Evolutionary conservation across 306 rosid genomes (phyloP).

Genomic region (Vigna unguiculata): DNA sequence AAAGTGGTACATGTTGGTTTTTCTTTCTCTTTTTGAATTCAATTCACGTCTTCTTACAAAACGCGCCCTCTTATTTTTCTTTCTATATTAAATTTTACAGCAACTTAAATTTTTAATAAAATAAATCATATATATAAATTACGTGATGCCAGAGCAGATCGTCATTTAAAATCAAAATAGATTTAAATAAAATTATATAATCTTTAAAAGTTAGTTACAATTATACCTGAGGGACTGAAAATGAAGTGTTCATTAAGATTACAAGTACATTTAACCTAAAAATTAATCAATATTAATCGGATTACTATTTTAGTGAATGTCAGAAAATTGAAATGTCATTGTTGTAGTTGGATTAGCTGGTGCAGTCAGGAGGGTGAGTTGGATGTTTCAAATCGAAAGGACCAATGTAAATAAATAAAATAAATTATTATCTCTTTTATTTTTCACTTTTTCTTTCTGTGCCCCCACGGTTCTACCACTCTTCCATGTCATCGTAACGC

Average conservation of each 20-base stretch:
- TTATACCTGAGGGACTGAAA: background rate
- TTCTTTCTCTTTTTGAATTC: background rate
- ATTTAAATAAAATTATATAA: too few relatives aligned
- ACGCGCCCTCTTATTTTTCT: too few relatives aligned
- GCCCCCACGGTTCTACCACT: conserved; percentile 8
- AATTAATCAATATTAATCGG: background rate
- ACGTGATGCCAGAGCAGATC: too few relatives aligned
- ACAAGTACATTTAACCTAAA: too few relatives aligned
- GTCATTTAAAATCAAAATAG: too few relatives aligned
- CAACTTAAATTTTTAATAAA: too few relatives aligned
- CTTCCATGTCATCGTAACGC: background rate
- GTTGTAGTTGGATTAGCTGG: conserved; percentile 40
- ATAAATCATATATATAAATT: too few relatives aligned
- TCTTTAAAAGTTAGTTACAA: background rate
- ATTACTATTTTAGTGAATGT: background rate
- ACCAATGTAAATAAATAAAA: background rate
- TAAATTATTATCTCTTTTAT: conserved; percentile 23
- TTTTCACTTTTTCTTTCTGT: background rate
- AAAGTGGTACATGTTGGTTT: background rate
- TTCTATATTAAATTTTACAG: too few relatives aligned
- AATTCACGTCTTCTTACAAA: too few relatives aligned
- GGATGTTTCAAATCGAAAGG: conserved; percentile 28
- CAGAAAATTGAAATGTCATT: conserved; percentile 39
- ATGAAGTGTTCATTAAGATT: background rate
- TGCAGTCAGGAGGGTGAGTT: conserved; percentile 43